Conservation (phyloP, 129 eudicot genomes). For the Silybum marianum region DNA sequence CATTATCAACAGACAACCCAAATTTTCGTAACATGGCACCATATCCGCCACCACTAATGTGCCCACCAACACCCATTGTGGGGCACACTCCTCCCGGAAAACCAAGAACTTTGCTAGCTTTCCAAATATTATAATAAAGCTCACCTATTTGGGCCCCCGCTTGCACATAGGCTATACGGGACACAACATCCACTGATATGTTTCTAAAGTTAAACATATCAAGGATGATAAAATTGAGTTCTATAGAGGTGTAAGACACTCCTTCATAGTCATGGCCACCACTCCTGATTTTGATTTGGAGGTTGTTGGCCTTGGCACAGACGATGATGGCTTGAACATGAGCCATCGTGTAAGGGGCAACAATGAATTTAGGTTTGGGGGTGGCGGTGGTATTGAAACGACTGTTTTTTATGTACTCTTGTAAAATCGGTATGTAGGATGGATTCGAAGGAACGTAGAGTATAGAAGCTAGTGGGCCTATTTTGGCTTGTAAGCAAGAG, state of each 20-base stretch:
- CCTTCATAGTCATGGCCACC: slow-evolving; percentile 36
- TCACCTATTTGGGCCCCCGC: slow-evolving; percentile 30
- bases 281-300: slow-evolving; percentile 23
- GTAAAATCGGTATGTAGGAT: slow-evolving; percentile 6
- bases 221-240: slow-evolving; percentile 11
- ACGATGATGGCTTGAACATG: slow-evolving; percentile 20
- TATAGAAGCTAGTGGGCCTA: background rate
- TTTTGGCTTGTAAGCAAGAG: slow-evolving; percentile 21
- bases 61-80: slow-evolving; percentile 30
- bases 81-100: slow-evolving; percentile 31
- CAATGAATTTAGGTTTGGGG: slow-evolving; percentile 10
- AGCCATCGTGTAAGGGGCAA: background rate
- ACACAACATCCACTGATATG: slow-evolving; percentile 16
- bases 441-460: background rate
- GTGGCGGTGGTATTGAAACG: slow-evolving; percentile 25
- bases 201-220: slow-evolving; percentile 25
- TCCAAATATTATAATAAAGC: slow-evolving; percentile 25
- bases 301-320: slow-evolving; percentile 13
- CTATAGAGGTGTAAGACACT: slow-evolving; percentile 17
- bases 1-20: slow-evolving; percentile 26
- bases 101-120: slow-evolving; percentile 19
- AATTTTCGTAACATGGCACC: slow-evolving; percentile 29
- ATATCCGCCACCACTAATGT: slow-evolving; percentile 29
- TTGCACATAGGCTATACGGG: slow-evolving; percentile 14
- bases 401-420: slow-evolving; percentile 19